A percentile compares a stretch with the other conserved stretches of the same genome.
Conservation (phyloP, 331 rosid genomes). For the Acacia concinna region DNA sequence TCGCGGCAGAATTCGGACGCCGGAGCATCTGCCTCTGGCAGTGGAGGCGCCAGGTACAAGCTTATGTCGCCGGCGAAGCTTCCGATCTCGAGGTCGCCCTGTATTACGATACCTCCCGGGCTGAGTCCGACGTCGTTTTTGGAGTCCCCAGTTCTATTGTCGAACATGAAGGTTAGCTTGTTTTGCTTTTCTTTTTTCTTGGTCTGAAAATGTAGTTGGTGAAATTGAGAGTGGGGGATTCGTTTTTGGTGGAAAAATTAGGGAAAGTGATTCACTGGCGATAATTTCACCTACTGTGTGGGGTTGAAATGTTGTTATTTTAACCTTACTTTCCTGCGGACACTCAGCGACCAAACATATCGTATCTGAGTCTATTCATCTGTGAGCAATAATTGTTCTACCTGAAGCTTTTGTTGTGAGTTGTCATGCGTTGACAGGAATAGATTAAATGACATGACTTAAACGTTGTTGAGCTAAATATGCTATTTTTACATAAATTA, state of each 20-base stretch:
- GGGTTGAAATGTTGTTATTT: constrained; percentile 28
- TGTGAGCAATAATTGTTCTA: background rate
- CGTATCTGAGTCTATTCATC: constrained; percentile 26
- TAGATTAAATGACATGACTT: constrained; percentile 46
- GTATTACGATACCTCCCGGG: constrained; percentile 84
- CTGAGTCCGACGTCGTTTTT: constrained; percentile 84
- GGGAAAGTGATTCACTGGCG: constrained; percentile 9
- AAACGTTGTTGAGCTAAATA: constrained; percentile 43
- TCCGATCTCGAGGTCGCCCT: constrained; percentile 92
- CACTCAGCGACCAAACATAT: constrained; percentile 34
- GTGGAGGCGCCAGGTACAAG: constrained; percentile 66
- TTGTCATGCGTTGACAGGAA: constrained; percentile 34
- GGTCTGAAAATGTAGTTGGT: constrained; percentile 10
- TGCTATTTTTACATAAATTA: constrained; percentile 37
- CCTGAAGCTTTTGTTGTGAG: constrained; percentile 21
- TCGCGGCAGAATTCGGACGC: constrained; percentile 21
- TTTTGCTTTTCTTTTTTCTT: background rate
- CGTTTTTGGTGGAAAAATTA: constrained; percentile 13
- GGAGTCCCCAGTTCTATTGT: constrained; percentile 84
- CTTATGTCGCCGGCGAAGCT: constrained; percentile 92
- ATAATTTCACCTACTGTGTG: constrained; percentile 9
- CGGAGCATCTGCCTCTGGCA: background rate
- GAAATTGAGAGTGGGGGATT: background rate
- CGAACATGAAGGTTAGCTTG: constrained; percentile 76
- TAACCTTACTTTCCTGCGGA: constrained; percentile 26